A percentile compares a stretch with the other conserved stretches of the same genome.
Evolutionary conservation across 768 basidiomycete genomes (phyloP).

Genomic region (Amylocystis lapponica): DNA sequence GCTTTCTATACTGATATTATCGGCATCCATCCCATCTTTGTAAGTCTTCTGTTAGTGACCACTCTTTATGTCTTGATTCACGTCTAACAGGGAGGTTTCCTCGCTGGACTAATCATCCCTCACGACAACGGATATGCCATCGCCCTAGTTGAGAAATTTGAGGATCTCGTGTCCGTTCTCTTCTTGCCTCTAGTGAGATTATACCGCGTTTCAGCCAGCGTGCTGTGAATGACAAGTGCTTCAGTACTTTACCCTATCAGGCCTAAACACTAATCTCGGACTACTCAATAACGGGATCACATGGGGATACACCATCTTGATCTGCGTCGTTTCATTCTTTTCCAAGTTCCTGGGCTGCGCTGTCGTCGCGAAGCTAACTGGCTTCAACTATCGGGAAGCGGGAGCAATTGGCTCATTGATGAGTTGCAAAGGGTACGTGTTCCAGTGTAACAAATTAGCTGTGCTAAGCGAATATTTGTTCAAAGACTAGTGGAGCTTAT

Average conservation of each 20-base stretch:
- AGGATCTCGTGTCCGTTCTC: slow-evolving; percentile 77
- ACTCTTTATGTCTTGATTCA: slow-evolving; percentile 20
- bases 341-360: slow-evolving; percentile 78
- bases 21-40: slow-evolving; percentile 68
- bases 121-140: slow-evolving; percentile 80
- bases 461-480: neutral
- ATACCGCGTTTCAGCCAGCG: neutral
- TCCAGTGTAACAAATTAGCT: too few relatives aligned
- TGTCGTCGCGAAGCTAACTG: slow-evolving; percentile 46
- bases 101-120: slow-evolving; percentile 79
- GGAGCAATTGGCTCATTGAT: slow-evolving; percentile 83
- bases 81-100: slow-evolving; percentile 70
- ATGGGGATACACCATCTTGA: slow-evolving; percentile 78
- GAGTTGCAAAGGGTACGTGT: slow-evolving; percentile 78
- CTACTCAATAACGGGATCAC: slow-evolving; percentile 62
- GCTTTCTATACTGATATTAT: slow-evolving; percentile 88
- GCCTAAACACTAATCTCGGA: slow-evolving; percentile 75
- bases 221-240: slow-evolving; percentile 4
- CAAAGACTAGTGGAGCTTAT: slow-evolving; percentile 76
- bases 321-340: slow-evolving; percentile 68
- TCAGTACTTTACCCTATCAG: slow-evolving; percentile 77
- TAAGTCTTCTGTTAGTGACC: slow-evolving; percentile 23
- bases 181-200: slow-evolving; percentile 68
- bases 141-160: slow-evolving; percentile 75
- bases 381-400: slow-evolving; percentile 72